These are phyloP conservation scores for Beta lomatogona DNA, from an alignment of 179 eudicot genomes.

Conservation along the genomic window DNA sequence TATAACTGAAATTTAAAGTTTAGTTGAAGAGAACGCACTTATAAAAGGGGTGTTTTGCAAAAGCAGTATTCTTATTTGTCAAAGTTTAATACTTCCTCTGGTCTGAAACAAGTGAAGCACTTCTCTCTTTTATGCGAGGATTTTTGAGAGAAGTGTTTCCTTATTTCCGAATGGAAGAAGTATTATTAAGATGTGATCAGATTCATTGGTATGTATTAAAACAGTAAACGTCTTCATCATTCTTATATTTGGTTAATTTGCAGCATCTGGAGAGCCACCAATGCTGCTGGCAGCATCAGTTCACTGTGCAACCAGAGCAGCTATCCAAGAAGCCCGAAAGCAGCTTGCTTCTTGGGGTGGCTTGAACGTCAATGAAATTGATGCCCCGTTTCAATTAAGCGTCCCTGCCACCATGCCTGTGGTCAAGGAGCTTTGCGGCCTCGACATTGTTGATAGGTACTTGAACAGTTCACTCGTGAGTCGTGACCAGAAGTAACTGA, in stretches of 20 bases:
- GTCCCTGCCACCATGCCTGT: constrained; percentile 94
- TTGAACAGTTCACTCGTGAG: constrained; percentile 29
- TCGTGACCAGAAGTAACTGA: background rate
- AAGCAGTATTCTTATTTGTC: no score
- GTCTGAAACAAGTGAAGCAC: no score
- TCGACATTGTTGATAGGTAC: constrained; percentile 63
- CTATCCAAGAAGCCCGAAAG: constrained; percentile 71
- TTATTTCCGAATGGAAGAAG: no score
- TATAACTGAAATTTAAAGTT: no score
- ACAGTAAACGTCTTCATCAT: background rate
- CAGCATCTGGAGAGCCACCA: constrained; percentile 99
- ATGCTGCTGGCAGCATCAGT: constrained; percentile 78
- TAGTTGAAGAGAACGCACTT: no score
- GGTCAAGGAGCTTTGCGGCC: constrained; percentile 86
- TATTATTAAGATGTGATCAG: background rate
- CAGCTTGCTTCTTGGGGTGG: constrained; percentile 67
- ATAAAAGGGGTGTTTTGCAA: no score
- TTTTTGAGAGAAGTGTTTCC: no score
- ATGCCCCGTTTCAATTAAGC: constrained; percentile 50
- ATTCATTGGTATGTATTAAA: background rate
- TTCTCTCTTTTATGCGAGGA: no score
- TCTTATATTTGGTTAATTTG: constrained; percentile 8
- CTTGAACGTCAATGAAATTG: constrained; percentile 29
- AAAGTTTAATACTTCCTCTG: no score
- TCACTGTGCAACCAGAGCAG: constrained; percentile 85